Base-by-base conservation (phyloP, 2,329 filamentous ascomycete genomes). In the Exophiala oligosperma region DNA sequence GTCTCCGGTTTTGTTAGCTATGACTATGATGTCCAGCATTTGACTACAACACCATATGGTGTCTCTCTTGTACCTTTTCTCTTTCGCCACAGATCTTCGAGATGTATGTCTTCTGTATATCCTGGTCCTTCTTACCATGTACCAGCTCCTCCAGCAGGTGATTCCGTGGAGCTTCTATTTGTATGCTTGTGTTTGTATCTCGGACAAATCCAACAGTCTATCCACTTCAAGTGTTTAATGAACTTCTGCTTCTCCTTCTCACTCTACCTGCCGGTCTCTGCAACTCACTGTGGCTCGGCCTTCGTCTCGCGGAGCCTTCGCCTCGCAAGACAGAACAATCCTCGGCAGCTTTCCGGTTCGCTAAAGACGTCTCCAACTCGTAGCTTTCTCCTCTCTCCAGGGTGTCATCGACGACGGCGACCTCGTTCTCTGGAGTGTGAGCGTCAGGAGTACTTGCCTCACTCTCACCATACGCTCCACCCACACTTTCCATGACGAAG, bases 401-500 rank as follows among this genome's bases (percentile, higher is more conserved):
- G 38, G 73, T 70, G 64, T 73, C 73, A 43, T 73, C 74, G 9
- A 74, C 58, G 28, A 61, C 60, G 2, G 57, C 61, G 21, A 29
- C 37, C 37, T 65, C 59, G 47, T 65, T 61, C 28, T 64, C 57
- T 9, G 32, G 32, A 35, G 32, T 35, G 32, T 9, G 32, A 35
- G 32, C 7, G 32, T 60, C 64, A 32, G 61, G 58, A 4, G 58
- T 54, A 28, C 21, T 52, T 21, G 66, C 57, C n/a, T 71, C 66
- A 14, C 68, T 72, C 37, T 74, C 72, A 0, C 81, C 84, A 69
- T 84, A 84, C 14, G 78, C 76, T 0, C 87, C 88, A 11, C 88
- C 87, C 4, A 88, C 86, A 58, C 85, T 87, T 72, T 91, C 87
- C 86, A 91, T 90, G 0, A 84, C 90, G 59, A 90, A 90, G 7